Percentiles rank a stretch among this genome's conserved stretches.
These are phyloP conservation scores for Metarhizium guizhouense DNA, from an alignment of 2,329 filamentous ascomycete species.

Conservation along the genomic window DNA sequence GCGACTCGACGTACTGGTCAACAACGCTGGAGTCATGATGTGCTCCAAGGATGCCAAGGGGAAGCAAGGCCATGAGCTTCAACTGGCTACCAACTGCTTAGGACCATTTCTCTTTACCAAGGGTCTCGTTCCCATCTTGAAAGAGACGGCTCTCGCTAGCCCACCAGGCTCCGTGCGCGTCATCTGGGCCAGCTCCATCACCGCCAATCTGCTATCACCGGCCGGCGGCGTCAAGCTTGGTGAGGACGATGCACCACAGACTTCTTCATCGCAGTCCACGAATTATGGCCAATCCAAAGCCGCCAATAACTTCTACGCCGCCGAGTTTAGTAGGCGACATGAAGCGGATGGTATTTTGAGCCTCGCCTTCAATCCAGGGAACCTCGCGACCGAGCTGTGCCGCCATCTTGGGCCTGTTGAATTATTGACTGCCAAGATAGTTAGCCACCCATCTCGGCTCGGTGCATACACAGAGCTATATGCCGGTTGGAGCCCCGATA, in stretches of 20 bases:
- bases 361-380: conserved; percentile 29
- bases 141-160: conserved; percentile 1
- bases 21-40: conserved; percentile 37
- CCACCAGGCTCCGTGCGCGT: conserved; percentile 5
- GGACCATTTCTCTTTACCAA: conserved; percentile 6
- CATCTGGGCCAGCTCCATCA: conserved; percentile 4
- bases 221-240: conserved; percentile 13
- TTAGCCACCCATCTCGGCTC: conserved; percentile 19
- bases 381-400: conserved; percentile 28
- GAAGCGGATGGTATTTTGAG: conserved; percentile 19
- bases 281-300: conserved; percentile 19
- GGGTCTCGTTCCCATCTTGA: conserved; percentile 2
- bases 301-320: conserved; percentile 21
- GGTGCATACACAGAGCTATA: conserved; percentile 42
- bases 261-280: not conserved
- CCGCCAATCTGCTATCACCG: not conserved
- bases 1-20: conserved; percentile 31
- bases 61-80: conserved; percentile 32
- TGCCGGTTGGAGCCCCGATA: conserved; percentile 33
- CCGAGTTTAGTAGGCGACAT: conserved; percentile 20
- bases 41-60: conserved; percentile 31
- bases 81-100: conserved; percentile 10
- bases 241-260: not conserved
- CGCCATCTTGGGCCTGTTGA: conserved; percentile 15
- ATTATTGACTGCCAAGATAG: conserved; percentile 8